phyloP scores from a whole-genome alignment of 2,329 filamentous ascomycete species.

The Aspergillus thermomutatus region DNA sequence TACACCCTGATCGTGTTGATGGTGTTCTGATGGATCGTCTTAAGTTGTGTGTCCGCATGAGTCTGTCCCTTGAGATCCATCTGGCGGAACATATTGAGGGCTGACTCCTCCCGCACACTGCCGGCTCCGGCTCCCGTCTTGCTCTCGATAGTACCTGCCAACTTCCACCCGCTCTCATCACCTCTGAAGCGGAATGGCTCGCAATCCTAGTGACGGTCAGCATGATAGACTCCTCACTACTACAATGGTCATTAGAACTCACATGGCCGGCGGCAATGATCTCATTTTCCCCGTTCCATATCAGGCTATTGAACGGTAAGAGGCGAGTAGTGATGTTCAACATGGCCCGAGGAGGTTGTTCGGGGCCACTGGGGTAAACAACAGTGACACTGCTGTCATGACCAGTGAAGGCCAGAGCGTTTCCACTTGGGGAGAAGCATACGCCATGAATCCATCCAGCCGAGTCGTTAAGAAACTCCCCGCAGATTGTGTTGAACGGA shows the following conservation, averaged over 20 bases:
- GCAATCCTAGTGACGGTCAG: constrained; percentile 50
- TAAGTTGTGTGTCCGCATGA: constrained; percentile 89
- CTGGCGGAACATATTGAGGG: constrained; percentile 96
- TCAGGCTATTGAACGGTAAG: constrained; percentile 84
- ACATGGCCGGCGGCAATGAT: constrained; percentile 93
- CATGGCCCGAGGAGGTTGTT: constrained; percentile 86
- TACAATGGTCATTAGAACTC: constrained; percentile 19
- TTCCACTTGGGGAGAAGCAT: constrained; percentile 85
- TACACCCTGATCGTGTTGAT: constrained; percentile 80
- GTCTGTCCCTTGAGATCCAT: constrained; percentile 97
- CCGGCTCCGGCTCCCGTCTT: constrained; percentile 61
- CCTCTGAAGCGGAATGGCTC: constrained; percentile 90
- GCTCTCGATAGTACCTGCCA: constrained; percentile 75
- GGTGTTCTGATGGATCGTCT: constrained; percentile 95
- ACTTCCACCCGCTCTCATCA: constrained; percentile 73
- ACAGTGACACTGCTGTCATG: constrained; percentile 97
- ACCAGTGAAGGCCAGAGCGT: constrained; percentile 88
- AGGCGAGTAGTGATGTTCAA: constrained; percentile 86
- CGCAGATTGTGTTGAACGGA: constrained; percentile 97
- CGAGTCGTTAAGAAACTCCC: constrained; percentile 92
- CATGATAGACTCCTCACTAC: neutral
- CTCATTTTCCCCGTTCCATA: constrained; percentile 89
- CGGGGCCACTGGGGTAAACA: constrained; percentile 87
- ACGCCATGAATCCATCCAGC: constrained; percentile 96
- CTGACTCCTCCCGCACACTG: constrained; percentile 77